A percentile compares a stretch with the other conserved stretches of the same genome.
Evolutionary conservation across 2,329 filamentous ascomycete genomes (phyloP).

Genomic region (Penicillium sumatraense): DNA sequence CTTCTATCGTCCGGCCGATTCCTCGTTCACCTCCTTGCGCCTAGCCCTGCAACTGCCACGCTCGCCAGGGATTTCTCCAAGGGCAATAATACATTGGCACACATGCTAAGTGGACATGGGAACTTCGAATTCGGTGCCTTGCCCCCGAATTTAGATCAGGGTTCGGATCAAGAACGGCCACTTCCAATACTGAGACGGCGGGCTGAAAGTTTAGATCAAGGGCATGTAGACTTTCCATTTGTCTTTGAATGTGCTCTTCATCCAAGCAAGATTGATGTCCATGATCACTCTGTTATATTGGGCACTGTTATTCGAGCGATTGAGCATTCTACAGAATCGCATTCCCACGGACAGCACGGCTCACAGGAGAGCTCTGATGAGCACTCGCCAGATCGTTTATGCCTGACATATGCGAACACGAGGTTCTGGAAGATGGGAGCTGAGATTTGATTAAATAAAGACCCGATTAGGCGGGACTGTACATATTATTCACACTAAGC

Average conservation of each 20-base stretch:
- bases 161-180: slow-evolving; percentile 4
- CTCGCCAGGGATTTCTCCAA: slow-evolving; percentile 46
- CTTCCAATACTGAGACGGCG: slow-evolving; percentile 36
- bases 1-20: slow-evolving; percentile 53
- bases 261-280: slow-evolving; percentile 41
- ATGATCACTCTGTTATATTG: slow-evolving; percentile 48
- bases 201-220: neutral
- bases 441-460: slow-evolving; percentile 26
- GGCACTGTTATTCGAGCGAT: slow-evolving; percentile 41
- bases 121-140: slow-evolving; percentile 34
- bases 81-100: slow-evolving; percentile 42
- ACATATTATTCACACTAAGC: neutral
- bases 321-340: slow-evolving; percentile 8
- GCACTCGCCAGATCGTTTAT: slow-evolving; percentile 29
- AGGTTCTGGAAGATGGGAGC: slow-evolving; percentile 48
- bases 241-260: slow-evolving; percentile 45
- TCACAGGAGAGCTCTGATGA: slow-evolving; percentile 15
- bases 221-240: slow-evolving; percentile 40
- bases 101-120: slow-evolving; percentile 30
- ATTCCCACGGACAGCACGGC: neutral
- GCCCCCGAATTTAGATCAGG: neutral
- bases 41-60: slow-evolving; percentile 34
- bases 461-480: neutral
- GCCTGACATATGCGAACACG: slow-evolving; percentile 49
- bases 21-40: slow-evolving; percentile 56